Base-by-base conservation (phyloP, 2,329 filamentous ascomycete genomes). In the Pseudogymnoascus sp. region DNA sequence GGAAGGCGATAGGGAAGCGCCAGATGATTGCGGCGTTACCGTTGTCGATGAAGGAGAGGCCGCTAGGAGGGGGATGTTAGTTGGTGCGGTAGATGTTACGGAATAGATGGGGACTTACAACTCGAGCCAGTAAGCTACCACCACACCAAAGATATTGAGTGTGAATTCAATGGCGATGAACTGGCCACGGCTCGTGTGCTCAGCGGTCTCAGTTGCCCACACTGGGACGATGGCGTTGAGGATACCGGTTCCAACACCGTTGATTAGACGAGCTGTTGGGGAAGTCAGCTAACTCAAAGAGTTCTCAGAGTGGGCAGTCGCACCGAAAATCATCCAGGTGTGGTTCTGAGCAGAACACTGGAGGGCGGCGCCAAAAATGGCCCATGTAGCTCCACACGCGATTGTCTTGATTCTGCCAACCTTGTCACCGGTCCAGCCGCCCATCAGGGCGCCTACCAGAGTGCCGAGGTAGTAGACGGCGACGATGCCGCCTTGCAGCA, bases 101-200 rank as follows among this genome's bases (percentile, higher is more conserved):
- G 22, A 16, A 18, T 16, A 3, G 9, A 6, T 8, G 3, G 28
- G 35, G 8, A 70, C 73, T 2, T 69, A 76, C 74, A 81, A 85
- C 66, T 79, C 77, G 6, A 80, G 71, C 43, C 43, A 50, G n/a
- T 50, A 50, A 3, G 43, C 43, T 1, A 50, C 43, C 5, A 50
- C 36, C 5, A 41, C 36, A 67, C 86, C 86, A 57, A 88, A 84
- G 63, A 89, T 89, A 68, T 90, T 90, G 7, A 89, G 72, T 0
- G 86, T 89, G 64, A 90, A 90, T 67, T 90, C 87, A 60, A 88
- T 85, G 8, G 86, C 84, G 61, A 90, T 83, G 64, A 88, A 88
- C 57, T 85, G 80, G 5, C 88, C 88, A 39, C 88, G 81, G 2
- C 82, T 85, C 0, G 81, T 88, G 67, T 89, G 84, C 38, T 86